Percentiles rank a stretch among this genome's conserved stretches.
phyloP scores from a whole-genome alignment of 805 yeast genomes.

The Debaryomyces castellii region DNA sequence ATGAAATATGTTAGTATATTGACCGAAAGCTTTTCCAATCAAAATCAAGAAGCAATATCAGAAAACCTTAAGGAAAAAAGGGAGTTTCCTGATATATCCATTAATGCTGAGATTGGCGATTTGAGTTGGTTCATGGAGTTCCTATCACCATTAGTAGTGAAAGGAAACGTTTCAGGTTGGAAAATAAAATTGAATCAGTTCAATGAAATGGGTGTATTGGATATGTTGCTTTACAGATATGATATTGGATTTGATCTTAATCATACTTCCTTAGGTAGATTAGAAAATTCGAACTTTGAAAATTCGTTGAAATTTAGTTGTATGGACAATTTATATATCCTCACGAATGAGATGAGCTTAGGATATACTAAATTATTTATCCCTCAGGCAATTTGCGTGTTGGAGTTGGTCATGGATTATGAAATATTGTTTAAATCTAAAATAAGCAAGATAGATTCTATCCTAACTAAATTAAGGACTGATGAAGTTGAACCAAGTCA shows the following conservation, averaged over 20 bases:
- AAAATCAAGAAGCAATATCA: no score
- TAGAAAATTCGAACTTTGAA: constrained; percentile 26
- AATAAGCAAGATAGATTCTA: constrained; percentile 2
- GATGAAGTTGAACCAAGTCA: not conserved
- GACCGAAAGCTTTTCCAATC: not conserved
- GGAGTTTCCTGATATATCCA: not conserved
- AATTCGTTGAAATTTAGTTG: constrained; percentile 13
- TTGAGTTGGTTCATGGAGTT: not conserved
- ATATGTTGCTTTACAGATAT: not conserved
- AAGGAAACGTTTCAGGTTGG: not conserved
- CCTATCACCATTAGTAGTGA: not conserved
- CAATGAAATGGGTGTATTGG: constrained; percentile 13
- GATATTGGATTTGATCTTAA: constrained; percentile 6
- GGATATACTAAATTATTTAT: constrained; percentile 30
- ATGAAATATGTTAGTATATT: constrained; percentile 8
- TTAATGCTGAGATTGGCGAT: not conserved
- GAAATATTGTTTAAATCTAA: not conserved
- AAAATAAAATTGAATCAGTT: not conserved
- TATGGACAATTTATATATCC: constrained; percentile 9
- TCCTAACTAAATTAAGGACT: not conserved
- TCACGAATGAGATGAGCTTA: constrained; percentile 16
- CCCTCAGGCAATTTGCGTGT: constrained; percentile 21
- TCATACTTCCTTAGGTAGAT: constrained; percentile 14
- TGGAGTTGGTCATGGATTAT: constrained; percentile 12
- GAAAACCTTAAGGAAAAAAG: not conserved